Evolutionary conservation across 805 yeast species (phyloP).

Genomic region (Suhomyces faveliae): DNA sequence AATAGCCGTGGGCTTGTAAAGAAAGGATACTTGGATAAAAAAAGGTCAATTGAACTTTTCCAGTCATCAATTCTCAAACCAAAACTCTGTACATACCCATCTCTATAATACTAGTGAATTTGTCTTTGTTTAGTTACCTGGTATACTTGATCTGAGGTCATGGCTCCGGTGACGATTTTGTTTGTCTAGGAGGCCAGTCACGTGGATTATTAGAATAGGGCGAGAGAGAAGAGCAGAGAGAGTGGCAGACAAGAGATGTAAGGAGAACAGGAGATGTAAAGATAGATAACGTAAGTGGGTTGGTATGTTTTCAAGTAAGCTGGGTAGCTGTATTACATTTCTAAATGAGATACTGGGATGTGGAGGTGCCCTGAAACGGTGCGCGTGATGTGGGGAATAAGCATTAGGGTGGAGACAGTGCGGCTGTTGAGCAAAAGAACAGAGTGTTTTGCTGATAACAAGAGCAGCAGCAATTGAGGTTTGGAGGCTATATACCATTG

Average conservation of each 20-base stretch:
- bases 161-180: slow-evolving; percentile 4
- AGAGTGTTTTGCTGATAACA: no score
- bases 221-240: background rate
- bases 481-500: no score
- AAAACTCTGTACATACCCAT: background rate
- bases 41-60: background rate
- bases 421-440: no score
- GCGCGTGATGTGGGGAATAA: background rate
- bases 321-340: no score
- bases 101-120: background rate
- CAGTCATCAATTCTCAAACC: background rate
- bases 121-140: background rate
- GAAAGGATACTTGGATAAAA: background rate
- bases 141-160: background rate
- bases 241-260: background rate
- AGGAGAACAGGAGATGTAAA: no score
- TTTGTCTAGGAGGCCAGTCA: background rate
- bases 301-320: no score
- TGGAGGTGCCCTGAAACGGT: no score
- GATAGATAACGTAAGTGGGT: no score
- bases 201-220: background rate
- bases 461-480: no score
- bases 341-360: no score
- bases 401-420: background rate
- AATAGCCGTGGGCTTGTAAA: background rate